Evolutionary conservation across 1,139 yeast genomes (phyloP).

Genomic region (Geotrichum europaeum): DNA sequence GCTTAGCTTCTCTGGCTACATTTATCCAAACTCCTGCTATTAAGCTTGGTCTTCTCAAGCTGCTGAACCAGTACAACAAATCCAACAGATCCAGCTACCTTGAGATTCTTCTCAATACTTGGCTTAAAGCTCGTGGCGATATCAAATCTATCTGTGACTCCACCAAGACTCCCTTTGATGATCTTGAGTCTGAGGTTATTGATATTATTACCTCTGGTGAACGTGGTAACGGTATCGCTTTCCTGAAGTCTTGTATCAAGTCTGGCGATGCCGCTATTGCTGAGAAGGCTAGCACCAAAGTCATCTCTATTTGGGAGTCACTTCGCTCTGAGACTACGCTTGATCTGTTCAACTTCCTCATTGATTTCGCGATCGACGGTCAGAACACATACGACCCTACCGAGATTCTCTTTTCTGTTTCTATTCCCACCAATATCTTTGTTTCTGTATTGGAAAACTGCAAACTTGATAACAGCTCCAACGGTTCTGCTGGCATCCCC

Average conservation of each 20-base stretch:
- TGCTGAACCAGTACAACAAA: constrained; percentile 38
- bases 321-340: constrained; percentile 56
- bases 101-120: constrained; percentile 35
- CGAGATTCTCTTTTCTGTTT: constrained; percentile 46
- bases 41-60: constrained; percentile 39
- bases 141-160: constrained; percentile 44
- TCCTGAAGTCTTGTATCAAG: constrained; percentile 47
- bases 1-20: constrained; percentile 47
- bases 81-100: constrained; percentile 23
- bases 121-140: constrained; percentile 40
- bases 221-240: constrained; percentile 51
- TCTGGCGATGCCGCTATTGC: constrained; percentile 48
- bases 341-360: constrained; percentile 50
- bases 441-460: constrained; percentile 46
- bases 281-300: constrained; percentile 45
- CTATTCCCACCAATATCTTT: constrained; percentile 44
- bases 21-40: constrained; percentile 42
- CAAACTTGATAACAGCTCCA: constrained; percentile 36
- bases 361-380: constrained; percentile 50
- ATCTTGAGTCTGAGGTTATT: constrained; percentile 51
- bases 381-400: constrained; percentile 46
- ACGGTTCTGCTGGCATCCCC: constrained; percentile 40
- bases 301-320: constrained; percentile 49
- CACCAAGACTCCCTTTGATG: constrained; percentile 46
- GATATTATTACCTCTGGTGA: constrained; percentile 55